Percentiles rank a stretch among this genome's conserved stretches.
Conservation (phyloP, 257 asterid genomes). For the Penstemon barbatus region DNA sequence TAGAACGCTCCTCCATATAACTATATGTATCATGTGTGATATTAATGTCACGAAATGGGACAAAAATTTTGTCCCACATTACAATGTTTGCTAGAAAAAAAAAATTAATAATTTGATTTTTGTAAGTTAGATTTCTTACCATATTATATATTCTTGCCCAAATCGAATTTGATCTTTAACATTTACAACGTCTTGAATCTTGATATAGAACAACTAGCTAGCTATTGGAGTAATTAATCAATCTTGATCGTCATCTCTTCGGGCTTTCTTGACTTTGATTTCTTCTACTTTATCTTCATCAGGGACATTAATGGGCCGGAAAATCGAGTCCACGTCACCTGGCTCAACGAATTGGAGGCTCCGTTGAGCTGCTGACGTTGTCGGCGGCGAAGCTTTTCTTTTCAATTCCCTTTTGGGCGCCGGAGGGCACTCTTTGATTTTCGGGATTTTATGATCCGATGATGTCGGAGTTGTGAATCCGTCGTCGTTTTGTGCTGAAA, state of each 20-base stretch:
- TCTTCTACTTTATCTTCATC: slow-evolving; percentile 25
- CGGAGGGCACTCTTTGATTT: slow-evolving; percentile 54
- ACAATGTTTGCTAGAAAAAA: too few relatives aligned
- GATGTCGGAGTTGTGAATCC: slow-evolving; percentile 71
- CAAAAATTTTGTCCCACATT: too few relatives aligned
- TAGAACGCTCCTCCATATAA: too few relatives aligned
- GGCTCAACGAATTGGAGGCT: slow-evolving; percentile 34
- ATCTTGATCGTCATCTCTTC: slow-evolving; percentile 35
- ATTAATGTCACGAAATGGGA: too few relatives aligned
- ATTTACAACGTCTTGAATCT: too few relatives aligned
- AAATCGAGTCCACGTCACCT: slow-evolving; percentile 38
- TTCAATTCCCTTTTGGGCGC: slow-evolving; percentile 54
- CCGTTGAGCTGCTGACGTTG: slow-evolving; percentile 17
- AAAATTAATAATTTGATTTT: too few relatives aligned
- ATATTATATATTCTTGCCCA: too few relatives aligned
- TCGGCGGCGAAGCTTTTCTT: slow-evolving; percentile 34
- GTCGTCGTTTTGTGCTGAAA: slow-evolving; percentile 32
- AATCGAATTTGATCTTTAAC: too few relatives aligned
- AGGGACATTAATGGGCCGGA: slow-evolving; percentile 15
- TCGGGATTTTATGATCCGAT: slow-evolving; percentile 51
- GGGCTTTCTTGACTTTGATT: slow-evolving; percentile 40
- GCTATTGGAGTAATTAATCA: too few relatives aligned
- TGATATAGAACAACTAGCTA: too few relatives aligned
- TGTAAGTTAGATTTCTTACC: too few relatives aligned
- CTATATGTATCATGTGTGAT: too few relatives aligned